These are phyloP conservation scores for Phytophthora nicotianae DNA, from an alignment of 352 stramenopile species.

Conservation along the genomic window DNA sequence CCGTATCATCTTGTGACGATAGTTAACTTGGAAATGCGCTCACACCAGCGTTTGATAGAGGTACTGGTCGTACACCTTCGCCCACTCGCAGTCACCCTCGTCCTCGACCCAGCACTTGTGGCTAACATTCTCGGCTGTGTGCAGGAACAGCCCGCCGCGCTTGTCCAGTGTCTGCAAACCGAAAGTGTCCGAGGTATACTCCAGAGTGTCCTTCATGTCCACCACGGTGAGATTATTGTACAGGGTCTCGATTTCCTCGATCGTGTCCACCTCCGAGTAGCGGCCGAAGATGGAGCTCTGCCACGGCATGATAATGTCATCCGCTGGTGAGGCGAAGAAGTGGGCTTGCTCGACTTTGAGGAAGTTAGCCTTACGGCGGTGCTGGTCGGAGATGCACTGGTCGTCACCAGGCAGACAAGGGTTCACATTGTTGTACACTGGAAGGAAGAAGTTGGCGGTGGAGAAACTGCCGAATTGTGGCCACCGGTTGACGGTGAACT, in stretches of 20 bases:
- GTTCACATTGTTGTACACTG: conserved; percentile 46
- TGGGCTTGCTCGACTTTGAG: conserved; percentile 39
- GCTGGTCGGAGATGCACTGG: conserved; percentile 30
- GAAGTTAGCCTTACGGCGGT: conserved; percentile 46
- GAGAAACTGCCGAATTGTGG: conserved; percentile 34
- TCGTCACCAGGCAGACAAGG: conserved; percentile 17
- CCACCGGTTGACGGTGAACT: conserved; percentile 39
- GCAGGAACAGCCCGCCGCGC: conserved; percentile 38
- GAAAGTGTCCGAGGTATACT: conserved; percentile 45
- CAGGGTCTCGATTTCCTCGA: conserved; percentile 11
- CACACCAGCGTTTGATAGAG: conserved; percentile 39
- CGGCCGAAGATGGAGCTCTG: conserved; percentile 44
- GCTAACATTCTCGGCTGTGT: conserved; percentile 24
- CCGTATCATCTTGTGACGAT: neutral
- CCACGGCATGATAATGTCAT: conserved; percentile 49
- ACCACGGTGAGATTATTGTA: conserved; percentile 43
- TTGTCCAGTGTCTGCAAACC: conserved; percentile 41
- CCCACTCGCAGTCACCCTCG: conserved; percentile 41
- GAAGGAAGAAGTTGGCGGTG: conserved; percentile 38
- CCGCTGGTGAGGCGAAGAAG: conserved; percentile 47
- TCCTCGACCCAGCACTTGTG: conserved; percentile 46
- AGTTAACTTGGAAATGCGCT: neutral
- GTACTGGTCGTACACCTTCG: conserved; percentile 44
- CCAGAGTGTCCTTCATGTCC: conserved; percentile 32
- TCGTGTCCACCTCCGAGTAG: conserved; percentile 42